Conservation (phyloP, 441 rosid species). For the Erodium texanum region DNA sequence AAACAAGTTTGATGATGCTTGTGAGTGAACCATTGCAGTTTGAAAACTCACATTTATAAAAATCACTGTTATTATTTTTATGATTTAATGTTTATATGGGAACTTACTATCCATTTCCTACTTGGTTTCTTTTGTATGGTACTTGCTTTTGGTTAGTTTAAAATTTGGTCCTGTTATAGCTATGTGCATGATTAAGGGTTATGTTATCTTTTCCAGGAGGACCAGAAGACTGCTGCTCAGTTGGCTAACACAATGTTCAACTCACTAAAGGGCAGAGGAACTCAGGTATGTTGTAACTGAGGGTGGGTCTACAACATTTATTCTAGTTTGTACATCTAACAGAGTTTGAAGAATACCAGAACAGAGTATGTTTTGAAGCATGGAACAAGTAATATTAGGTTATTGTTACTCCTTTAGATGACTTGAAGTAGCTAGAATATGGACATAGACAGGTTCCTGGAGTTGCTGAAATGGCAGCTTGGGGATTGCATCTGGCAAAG, state of each 20-base stretch:
- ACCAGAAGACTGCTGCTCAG: conserved; percentile 65
- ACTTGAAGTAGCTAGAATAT: neutral
- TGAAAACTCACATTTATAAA: neutral
- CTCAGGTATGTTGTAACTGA: conserved; percentile 46
- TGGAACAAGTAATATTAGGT: neutral
- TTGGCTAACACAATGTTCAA: conserved; percentile 71
- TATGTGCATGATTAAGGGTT: neutral
- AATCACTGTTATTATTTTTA: neutral
- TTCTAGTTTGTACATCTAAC: neutral
- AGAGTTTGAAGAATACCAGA: neutral
- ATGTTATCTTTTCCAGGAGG: conserved; percentile 46
- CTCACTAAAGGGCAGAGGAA: conserved; percentile 86
- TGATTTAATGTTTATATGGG: neutral
- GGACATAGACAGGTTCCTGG: neutral
- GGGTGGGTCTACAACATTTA: neutral
- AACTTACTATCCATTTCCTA: neutral
- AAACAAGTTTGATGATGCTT: neutral
- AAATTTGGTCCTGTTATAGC: neutral
- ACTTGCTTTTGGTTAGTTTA: neutral
- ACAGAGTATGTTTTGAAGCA: neutral
- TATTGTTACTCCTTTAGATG: neutral
- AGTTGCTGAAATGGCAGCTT: too few species aligned
- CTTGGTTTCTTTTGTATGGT: neutral
- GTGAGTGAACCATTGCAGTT: conserved; percentile 2
- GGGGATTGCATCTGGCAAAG: too few species aligned